Base-by-base conservation (phyloP, 1,139 yeast species). In the Diutina siamensis region DNA sequence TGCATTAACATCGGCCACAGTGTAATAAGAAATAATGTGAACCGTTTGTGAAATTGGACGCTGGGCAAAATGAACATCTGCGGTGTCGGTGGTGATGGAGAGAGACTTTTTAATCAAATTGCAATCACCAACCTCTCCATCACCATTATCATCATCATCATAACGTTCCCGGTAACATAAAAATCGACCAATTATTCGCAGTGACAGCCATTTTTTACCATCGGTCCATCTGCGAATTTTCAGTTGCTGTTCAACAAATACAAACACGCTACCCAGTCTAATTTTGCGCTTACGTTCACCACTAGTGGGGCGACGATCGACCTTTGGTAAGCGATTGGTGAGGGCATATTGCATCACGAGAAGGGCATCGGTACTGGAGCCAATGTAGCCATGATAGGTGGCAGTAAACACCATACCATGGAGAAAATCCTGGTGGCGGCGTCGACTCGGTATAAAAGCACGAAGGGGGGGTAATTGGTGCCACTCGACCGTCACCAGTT, bases 231-330 rank as follows among this genome's bases (percentile, higher is more conserved):
- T 27, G 18, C 28, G 27, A 22, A 35, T 35, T 12, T 22, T 22
- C 40, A 35, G 40, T 12, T 21, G 40, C 18, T 15, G 27, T 21
- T 35, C 40, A 35, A 21, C 18, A 21, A 35, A 35, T 17, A 35
- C 40, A 35, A 35, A 35, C 40, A 35, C 40, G 28, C 20, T 35
- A n/a, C 40, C 40, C 40, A 35, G 40, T 2, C 28, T 5, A 15
- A 20, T 21, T 22, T 20, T 10, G 12, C n/a, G n/a, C 17, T 10
- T 12, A 3, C 40, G 40, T 13, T 35, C 40, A 2, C 5, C 28
- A n/a, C 8, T 10, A 15, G 22, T 13, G 5, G 40, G 28, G 4
- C 40, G 40, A 7, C 15, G 40, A 12, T 20, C 5, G 17, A 35
- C 40, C 18, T 13, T n/a, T 12, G 40, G 28, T 22, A 35, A 35